Base-by-base conservation (phyloP, 441 rosid species). In the Gossypium armourianum region DNA sequence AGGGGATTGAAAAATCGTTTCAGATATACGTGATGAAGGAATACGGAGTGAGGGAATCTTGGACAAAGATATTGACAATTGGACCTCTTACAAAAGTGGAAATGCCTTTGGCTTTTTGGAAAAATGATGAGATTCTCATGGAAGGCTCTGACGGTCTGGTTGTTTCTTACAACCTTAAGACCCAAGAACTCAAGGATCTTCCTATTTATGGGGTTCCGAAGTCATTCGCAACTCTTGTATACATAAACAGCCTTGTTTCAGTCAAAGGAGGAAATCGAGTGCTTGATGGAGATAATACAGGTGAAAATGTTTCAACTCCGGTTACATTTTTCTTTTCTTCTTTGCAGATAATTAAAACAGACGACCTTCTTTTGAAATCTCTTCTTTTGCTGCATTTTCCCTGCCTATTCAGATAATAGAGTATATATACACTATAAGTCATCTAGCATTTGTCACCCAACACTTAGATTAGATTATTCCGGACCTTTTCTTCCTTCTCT, bases 201-300 rank as follows among this genome's bases (percentile, higher is more conserved):
- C 69, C 55, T 1, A 64, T 64, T 12, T 64, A 45, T 21, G 69
- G 69, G 4, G 69, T 64, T 21, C 69, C 69, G 0, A 64, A 64
- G 55, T 45, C 69, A 12, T 64, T 64, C 1, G 69, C 69, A 20
- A 64, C 69, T 45, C 69, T 64, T 1, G 19, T 64, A 2, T 64
- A 64, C 12, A 54, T 64, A 17, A 64, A 64, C 26, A 64, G 69
- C 32, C 69, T 64, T 45, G 69, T 64, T 45, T 64, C 69, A 6
- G 55, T 64, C 36, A 64, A 64, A 45, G 36, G 55, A 45, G 55
- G 55, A 5, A 45, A 64, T 21, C 69, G 45, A 21, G 45, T 64
- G 32, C 55, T 20, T 20, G 20, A 12, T 20, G 68, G 55, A 64
- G 55, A 45, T n/a, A 21, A 21, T 21, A 12, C 55, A 64, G 69